Conservation (phyloP, 768 basidiomycete genomes). For the Kondoa subrosea region DNA sequence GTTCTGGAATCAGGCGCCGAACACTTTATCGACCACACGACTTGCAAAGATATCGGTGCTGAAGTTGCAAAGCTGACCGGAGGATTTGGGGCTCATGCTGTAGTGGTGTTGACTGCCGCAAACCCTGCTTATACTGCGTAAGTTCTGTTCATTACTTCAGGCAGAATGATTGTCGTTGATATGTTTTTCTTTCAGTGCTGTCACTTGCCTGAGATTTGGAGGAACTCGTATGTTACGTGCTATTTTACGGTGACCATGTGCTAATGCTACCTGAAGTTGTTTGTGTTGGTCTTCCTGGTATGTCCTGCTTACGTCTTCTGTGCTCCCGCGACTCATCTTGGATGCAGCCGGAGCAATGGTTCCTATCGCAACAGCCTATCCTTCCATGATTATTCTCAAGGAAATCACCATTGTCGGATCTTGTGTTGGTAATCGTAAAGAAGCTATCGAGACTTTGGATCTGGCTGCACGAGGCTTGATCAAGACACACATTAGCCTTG, state of each 20-base stretch:
- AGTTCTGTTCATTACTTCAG: background rate
- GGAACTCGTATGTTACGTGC: background rate
- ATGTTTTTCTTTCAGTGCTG: background rate
- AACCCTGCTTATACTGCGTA: conserved; percentile 9
- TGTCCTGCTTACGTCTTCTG: background rate
- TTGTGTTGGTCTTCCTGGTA: background rate
- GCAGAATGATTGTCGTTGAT: background rate
- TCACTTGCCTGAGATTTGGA: background rate
- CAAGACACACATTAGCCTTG: conserved; percentile 33
- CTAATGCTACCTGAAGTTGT: conserved; percentile 11
- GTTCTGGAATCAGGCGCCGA: conserved; percentile 18
- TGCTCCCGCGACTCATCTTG: background rate
- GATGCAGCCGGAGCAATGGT: background rate
- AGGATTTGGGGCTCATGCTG: conserved; percentile 51
- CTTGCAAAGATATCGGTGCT: conserved; percentile 48
- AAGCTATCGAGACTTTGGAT: conserved; percentile 59
- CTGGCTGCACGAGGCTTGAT: conserved; percentile 57
- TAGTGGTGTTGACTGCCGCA: conserved; percentile 10
- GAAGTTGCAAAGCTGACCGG: conserved; percentile 37
- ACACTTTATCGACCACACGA: conserved; percentile 50
- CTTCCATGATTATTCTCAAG: conserved; percentile 27
- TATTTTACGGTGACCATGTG: no score
- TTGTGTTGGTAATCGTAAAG: conserved; percentile 54
- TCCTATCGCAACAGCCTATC: conserved; percentile 11
- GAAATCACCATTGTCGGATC: conserved; percentile 32